phyloP scores from a whole-genome alignment of 257 asterid genomes.

The Ilex asprella region DNA sequence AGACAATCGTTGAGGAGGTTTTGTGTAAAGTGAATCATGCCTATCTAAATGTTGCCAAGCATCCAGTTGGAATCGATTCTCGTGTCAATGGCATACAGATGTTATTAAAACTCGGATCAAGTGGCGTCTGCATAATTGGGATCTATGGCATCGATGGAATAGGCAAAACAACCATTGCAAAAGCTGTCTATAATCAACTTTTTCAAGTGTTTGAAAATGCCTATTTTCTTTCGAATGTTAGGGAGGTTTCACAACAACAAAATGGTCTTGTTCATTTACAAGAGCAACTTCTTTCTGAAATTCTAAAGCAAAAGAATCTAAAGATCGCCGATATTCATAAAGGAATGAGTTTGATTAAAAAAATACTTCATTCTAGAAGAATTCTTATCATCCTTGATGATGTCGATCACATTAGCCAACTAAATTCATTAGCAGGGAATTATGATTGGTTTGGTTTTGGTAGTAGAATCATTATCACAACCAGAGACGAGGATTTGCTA shows the following conservation, averaged over 20 bases:
- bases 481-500: neutral
- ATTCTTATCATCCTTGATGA: slow-evolving; percentile 8
- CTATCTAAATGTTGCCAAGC: too few relatives aligned
- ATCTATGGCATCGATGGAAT: neutral
- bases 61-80: slow-evolving; percentile 5
- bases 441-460: slow-evolving; percentile 15
- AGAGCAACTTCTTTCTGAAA: too few relatives aligned
- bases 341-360: slow-evolving; percentile 7
- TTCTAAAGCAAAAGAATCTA: neutral
- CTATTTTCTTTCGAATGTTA: slow-evolving; percentile 3
- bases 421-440: slow-evolving; percentile 8
- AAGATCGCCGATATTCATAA: slow-evolving; percentile 1
- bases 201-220: neutral
- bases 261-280: neutral
- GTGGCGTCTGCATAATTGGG: neutral
- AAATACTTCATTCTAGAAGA: neutral
- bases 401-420: slow-evolving; percentile 7
- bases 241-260: neutral
- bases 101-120: neutral
- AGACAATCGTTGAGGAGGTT: neutral
- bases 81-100: neutral
- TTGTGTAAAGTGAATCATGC: neutral
- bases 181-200: neutral
- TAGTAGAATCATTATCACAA: slow-evolving; percentile 14
- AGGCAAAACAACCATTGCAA: slow-evolving; percentile 10